Conservation (phyloP, 2,329 filamentous ascomycete species). For the Talaromyces sp. region DNA sequence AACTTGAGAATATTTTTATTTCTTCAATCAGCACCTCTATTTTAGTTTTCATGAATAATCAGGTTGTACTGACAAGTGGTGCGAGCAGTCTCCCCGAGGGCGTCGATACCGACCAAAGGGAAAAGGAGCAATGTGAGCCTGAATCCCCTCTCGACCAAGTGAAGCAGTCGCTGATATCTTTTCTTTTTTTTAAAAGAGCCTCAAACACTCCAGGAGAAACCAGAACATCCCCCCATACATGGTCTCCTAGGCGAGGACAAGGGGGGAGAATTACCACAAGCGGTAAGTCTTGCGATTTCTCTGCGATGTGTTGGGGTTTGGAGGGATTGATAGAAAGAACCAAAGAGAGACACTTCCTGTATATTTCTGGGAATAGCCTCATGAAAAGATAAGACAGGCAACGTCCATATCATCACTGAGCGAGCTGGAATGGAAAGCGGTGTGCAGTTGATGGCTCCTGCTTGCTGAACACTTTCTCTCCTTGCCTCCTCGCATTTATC, state of each 20-base stretch:
- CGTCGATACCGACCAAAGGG: not conserved
- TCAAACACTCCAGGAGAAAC: not conserved
- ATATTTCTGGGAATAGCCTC: not conserved
- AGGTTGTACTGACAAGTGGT: not conserved
- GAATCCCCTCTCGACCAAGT: not conserved
- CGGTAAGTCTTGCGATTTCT: not conserved
- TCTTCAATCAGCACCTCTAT: not conserved
- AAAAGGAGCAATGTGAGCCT: not conserved
- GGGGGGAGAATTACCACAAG: not conserved
- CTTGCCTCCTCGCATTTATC: not conserved
- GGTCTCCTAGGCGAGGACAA: not conserved
- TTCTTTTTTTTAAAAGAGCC: not conserved
- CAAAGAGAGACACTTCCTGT: not conserved
- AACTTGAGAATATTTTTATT: not conserved
- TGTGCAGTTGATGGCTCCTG: not conserved
- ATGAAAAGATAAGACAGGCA: not conserved
- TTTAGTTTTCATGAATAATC: not conserved
- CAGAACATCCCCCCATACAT: not conserved
- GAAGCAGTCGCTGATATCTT: not conserved
- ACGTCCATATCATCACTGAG: not conserved
- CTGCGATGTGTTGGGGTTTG: not conserved
- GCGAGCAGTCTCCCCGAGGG: not conserved
- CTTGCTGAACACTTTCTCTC: not conserved
- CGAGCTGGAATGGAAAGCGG: not conserved
- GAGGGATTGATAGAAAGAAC: not conserved